These are phyloP conservation scores for Pestalotiopsis sp. DNA, from an alignment of 2,329 filamentous ascomycete species.

Conservation along the genomic window DNA sequence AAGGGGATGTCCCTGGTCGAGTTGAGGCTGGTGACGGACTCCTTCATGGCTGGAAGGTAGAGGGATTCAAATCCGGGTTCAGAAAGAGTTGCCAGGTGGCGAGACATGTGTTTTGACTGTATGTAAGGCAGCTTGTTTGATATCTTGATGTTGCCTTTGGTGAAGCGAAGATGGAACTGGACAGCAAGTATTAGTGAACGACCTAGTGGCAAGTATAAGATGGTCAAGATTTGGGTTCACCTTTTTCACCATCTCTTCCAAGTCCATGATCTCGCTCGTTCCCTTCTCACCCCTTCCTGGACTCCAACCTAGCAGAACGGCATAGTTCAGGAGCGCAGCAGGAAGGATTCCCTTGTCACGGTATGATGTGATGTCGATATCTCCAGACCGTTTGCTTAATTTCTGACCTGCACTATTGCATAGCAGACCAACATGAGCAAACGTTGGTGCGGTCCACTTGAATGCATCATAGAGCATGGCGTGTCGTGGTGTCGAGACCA, in stretches of 20 bases:
- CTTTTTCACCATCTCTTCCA: constrained; percentile 71
- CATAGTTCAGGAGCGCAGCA: constrained; percentile 72
- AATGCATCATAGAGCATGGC: constrained; percentile 75
- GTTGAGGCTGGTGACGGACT: not conserved
- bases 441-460: constrained; percentile 72
- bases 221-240: constrained; percentile 44
- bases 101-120: constrained; percentile 46
- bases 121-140: constrained; percentile 81
- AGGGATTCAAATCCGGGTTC: constrained; percentile 9
- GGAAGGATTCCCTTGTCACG: constrained; percentile 49
- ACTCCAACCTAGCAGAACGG: constrained; percentile 83
- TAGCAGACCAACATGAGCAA: constrained; percentile 79
- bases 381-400: constrained; percentile 80
- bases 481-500: constrained; percentile 84
- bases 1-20: not conserved
- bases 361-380: constrained; percentile 55
- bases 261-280: constrained; percentile 70
- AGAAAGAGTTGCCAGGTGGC: constrained; percentile 2
- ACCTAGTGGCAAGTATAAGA: constrained; percentile 15
- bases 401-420: constrained; percentile 72
- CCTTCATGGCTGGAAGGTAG: constrained; percentile 14
- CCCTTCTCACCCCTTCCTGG: constrained; percentile 39
- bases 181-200: not conserved
- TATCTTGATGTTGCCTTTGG: constrained; percentile 85
- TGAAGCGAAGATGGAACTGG: constrained; percentile 85